Percentiles rank a stretch among this genome's conserved stretches.
Evolutionary conservation across 2,329 filamentous ascomycete species (phyloP).

Genomic region (Dactylella cylindrospora): DNA sequence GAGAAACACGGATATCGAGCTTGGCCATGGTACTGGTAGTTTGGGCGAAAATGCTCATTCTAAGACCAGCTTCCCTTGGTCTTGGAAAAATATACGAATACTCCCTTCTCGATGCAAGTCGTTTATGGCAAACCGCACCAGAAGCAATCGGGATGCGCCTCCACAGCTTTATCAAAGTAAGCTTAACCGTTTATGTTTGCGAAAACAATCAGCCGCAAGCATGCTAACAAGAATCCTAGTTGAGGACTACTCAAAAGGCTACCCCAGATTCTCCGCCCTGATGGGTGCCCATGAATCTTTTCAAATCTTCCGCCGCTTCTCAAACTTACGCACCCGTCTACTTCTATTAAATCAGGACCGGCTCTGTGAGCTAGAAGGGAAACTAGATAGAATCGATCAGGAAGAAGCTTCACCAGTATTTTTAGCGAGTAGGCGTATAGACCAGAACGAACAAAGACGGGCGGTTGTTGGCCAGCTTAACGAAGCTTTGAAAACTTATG

Average conservation of each 20-base stretch:
- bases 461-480: neutral
- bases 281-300: slow-evolving; percentile 17
- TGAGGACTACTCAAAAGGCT: slow-evolving; percentile 14
- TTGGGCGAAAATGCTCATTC: too few relatives aligned
- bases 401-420: slow-evolving; percentile 43
- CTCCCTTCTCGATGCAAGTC: too few relatives aligned
- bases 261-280: slow-evolving; percentile 18
- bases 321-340: slow-evolving; percentile 6
- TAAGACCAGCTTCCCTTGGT: too few relatives aligned
- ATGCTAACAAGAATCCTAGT: slow-evolving; percentile 15
- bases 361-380: slow-evolving; percentile 4
- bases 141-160: too few relatives aligned
- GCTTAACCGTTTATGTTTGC: too few relatives aligned
- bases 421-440: slow-evolving; percentile 51
- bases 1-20: too few relatives aligned
- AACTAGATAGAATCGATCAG: slow-evolving; percentile 9
- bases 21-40: too few relatives aligned
- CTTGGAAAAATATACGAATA: too few relatives aligned
- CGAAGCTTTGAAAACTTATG: neutral
- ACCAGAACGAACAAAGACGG: neutral
- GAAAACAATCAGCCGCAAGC: too few relatives aligned
- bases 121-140: too few relatives aligned
- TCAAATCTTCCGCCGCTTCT: slow-evolving; percentile 14
- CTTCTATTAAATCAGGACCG: slow-evolving; percentile 24
- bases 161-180: too few relatives aligned